Evolutionary conservation across 805 yeast genomes (phyloP).

Genomic region (Diddensiella transvaalensis): DNA sequence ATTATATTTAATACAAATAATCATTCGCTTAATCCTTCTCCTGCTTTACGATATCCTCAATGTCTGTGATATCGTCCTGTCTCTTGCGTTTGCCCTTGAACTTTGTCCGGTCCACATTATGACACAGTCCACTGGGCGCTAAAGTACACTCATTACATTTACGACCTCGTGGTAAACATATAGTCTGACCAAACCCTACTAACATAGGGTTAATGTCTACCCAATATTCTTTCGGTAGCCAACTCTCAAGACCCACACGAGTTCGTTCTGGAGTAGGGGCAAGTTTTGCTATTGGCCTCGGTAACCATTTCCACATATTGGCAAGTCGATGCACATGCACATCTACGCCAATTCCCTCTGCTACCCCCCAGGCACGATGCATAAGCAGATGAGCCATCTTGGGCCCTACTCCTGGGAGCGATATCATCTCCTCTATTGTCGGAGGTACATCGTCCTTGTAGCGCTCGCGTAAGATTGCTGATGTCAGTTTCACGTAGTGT

Average conservation of each 20-base stretch:
- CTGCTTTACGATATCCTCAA: background rate
- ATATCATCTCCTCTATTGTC: slow-evolving; percentile 57
- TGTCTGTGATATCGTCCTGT: background rate
- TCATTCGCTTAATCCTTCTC: background rate
- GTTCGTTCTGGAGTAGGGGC: slow-evolving; percentile 69
- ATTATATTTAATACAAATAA: too few relatives aligned
- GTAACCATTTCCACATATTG: slow-evolving; percentile 77
- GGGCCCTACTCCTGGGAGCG: slow-evolving; percentile 91
- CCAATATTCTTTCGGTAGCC: slow-evolving; percentile 79
- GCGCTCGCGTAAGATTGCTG: slow-evolving; percentile 46
- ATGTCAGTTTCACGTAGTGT: slow-evolving; percentile 57
- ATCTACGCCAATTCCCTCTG: slow-evolving; percentile 88
- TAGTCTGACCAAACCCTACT: slow-evolving; percentile 91
- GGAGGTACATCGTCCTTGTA: slow-evolving; percentile 70
- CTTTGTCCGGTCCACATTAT: slow-evolving; percentile 13
- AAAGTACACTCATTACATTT: slow-evolving; percentile 68
- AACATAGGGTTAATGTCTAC: slow-evolving; percentile 76
- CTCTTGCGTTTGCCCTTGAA: slow-evolving; percentile 1
- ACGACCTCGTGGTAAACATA: slow-evolving; percentile 68
- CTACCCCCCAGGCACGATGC: slow-evolving; percentile 76
- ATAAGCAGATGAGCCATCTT: slow-evolving; percentile 85
- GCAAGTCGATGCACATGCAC: slow-evolving; percentile 83
- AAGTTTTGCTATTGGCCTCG: slow-evolving; percentile 30
- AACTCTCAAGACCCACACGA: slow-evolving; percentile 58
- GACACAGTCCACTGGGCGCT: slow-evolving; percentile 51